Evolutionary conservation across 2,329 filamentous ascomycete species (phyloP), one percentile per base, ranked within the genome.

Genomic region (Pseudogymnoascus sp.): DNA sequence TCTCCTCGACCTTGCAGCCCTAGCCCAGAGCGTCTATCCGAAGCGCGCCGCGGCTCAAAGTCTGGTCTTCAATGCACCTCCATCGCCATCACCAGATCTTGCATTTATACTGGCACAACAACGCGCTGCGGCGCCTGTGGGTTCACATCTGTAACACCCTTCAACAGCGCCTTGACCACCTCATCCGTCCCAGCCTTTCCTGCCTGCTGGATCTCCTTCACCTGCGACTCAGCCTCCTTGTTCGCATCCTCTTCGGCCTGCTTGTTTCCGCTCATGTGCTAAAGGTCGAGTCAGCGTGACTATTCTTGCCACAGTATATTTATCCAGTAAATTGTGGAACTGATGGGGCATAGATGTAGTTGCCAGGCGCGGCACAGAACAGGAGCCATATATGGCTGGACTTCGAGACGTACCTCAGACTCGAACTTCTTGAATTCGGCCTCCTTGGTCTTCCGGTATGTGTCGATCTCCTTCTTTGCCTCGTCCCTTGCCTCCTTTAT

Each of bases 391-490:
- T 1, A 2, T 39, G 48, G 25, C 28, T 8, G 28, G 10, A 6
- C 11, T 57, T 2, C 3, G 16, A 34, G 57, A 57, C 68, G 63
- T 71, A 75, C 73, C 84, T 90, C 84, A 68, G 91, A 84, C 81
- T 98, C 92, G 73, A 96, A 98, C 75, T 90, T 89, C 83, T 95
- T 93, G 81, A 92, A 98, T 78, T 98, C 93, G 37, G 90, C 85
- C 74, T 99, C 95, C 81, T 97, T 99, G 72, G 88, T 80, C 73
- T 88, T 85, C 76, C 88, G 87, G 82, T 99, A 98, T 64, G 92
- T 89, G 70, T 96, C 90, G 74, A 99, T 96, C 78, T 99, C 93
- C 80, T 96, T 96, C 80, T 97, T 96, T 68, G 95, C 95, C 79
- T 99, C 95, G 75, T 90, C 87, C 75, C 93, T 90, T 68, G 95